A percentile compares a stretch with the other conserved stretches of the same genome.
These are phyloP conservation scores for Domatiomyces globalis DNA, from an alignment of 2,329 filamentous ascomycete species.

Conservation along the genomic window DNA sequence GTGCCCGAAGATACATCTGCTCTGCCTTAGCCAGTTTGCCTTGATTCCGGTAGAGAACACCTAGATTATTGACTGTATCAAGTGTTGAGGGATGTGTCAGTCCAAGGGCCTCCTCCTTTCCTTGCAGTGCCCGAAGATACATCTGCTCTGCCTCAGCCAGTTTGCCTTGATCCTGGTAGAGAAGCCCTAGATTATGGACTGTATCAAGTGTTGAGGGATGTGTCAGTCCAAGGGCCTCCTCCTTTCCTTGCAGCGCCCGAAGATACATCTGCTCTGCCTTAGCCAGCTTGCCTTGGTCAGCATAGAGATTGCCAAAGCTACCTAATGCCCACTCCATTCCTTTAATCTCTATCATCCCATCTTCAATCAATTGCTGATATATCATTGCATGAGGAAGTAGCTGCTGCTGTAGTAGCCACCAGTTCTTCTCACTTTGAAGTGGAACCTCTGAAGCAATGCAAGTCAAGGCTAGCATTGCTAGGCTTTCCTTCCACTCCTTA, in stretches of 20 bases:
- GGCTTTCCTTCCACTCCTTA: constrained; percentile 1
- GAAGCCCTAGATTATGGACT: constrained; percentile 9
- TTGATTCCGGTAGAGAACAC: constrained; percentile 7
- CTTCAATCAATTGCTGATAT: constrained; percentile 6
- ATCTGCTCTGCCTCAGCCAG: constrained; percentile 19
- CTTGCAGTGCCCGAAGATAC: constrained; percentile 14
- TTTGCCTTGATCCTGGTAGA: constrained; percentile 17
- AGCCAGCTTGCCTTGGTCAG: constrained; percentile 3
- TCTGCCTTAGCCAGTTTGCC: constrained; percentile 5
- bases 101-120: constrained; percentile 6
- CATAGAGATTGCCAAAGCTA: constrained; percentile 10
- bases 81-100: constrained; percentile 17
- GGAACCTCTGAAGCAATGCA: not conserved
- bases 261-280: constrained; percentile 6
- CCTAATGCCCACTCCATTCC: constrained; percentile 1
- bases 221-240: constrained; percentile 8
- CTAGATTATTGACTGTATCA: constrained; percentile 7
- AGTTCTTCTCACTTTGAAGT: not conserved
- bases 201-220: constrained; percentile 14
- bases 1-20: constrained; percentile 4
- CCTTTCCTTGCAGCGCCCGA: constrained; percentile 4
- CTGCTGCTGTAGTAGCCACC: not conserved
- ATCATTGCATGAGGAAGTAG: not conserved
- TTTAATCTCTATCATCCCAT: not conserved
- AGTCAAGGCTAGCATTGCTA: constrained; percentile 1